Conservation (phyloP, 257 asterid genomes). For the Paulownia fortunei region DNA sequence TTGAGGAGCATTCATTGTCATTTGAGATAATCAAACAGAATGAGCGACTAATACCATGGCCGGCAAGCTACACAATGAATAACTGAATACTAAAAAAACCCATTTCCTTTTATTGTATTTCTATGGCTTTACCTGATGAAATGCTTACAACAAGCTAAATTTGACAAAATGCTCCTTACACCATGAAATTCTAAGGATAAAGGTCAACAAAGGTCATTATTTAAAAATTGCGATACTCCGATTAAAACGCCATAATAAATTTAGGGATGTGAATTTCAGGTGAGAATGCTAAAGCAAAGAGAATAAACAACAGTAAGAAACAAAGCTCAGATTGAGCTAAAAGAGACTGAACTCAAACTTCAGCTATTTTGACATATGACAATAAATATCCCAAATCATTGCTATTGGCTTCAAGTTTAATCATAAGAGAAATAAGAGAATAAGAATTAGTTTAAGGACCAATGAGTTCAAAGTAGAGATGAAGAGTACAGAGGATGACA, state of each 20-base stretch:
- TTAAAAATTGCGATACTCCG: not conserved
- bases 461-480: not conserved
- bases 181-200: not conserved
- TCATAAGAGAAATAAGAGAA: not conserved
- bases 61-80: conserved; percentile 2
- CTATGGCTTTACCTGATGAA: not conserved
- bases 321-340: not conserved
- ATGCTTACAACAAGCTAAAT: not conserved
- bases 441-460: not conserved
- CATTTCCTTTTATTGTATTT: not conserved
- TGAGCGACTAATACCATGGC: not conserved
- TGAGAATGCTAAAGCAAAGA: not conserved
- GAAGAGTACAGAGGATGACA: not conserved
- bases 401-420: not conserved
- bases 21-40: not conserved
- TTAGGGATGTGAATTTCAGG: not conserved
- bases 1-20: conserved; percentile 11
- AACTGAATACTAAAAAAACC: not conserved
- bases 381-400: not conserved
- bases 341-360: not conserved
- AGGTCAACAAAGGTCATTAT: not conserved
- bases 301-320: not conserved
- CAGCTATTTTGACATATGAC: not conserved
- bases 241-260: too few relatives aligned
- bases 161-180: not conserved